These are phyloP conservation scores for Barnettozyma wickerhamii DNA, from an alignment of 805 yeast species.

Conservation along the genomic window DNA sequence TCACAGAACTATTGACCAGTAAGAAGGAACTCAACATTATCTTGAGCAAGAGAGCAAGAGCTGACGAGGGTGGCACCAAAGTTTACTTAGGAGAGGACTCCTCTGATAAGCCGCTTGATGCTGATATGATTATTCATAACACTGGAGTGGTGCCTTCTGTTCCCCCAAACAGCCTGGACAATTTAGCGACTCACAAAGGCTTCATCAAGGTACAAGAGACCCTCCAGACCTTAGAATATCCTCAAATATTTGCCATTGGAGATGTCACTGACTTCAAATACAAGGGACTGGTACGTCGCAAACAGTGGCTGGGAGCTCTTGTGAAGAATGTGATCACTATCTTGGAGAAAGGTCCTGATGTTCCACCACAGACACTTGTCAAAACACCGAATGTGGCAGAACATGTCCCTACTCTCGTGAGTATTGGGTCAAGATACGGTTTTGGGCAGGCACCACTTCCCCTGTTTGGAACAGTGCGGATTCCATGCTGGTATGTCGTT, in stretches of 20 bases:
- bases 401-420: background rate
- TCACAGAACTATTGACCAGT: constrained; percentile 10
- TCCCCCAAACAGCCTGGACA: constrained; percentile 7
- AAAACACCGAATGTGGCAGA: background rate
- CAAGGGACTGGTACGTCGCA: constrained; percentile 19
- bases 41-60: constrained; percentile 7
- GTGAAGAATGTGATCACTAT: constrained; percentile 16
- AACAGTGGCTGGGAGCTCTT: constrained; percentile 13
- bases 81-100: constrained; percentile 1
- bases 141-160: constrained; percentile 13
- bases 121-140: constrained; percentile 5
- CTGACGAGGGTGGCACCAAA: constrained; percentile 1
- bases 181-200: constrained; percentile 3
- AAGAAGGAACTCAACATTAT: constrained; percentile 8
- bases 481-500: background rate
- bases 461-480: background rate
- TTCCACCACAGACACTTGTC: background rate
- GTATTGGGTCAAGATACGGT: background rate
- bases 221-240: constrained; percentile 4
- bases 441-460: background rate
- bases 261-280: constrained; percentile 26
- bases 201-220: constrained; percentile 11
- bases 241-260: constrained; percentile 30
- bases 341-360: background rate
- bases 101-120: constrained; percentile 14